Evolutionary conservation across 306 rosid genomes (phyloP).

Genomic region (Cicer bijugum): DNA sequence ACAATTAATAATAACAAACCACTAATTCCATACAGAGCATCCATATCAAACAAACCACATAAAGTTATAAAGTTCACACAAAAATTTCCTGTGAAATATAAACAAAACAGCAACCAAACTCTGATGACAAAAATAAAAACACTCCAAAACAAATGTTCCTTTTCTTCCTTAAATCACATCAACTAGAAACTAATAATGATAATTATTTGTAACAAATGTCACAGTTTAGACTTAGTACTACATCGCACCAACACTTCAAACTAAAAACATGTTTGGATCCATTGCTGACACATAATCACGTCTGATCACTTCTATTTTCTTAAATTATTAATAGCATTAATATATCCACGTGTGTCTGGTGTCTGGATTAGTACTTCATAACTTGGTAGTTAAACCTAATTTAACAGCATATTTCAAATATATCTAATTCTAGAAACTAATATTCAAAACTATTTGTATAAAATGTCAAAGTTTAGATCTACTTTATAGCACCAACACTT

Average conservation of each 20-base stretch:
- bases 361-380: not conserved
- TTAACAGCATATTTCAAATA: not conserved
- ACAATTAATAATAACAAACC: not conserved
- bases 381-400: not conserved
- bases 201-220: not conserved
- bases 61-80: not conserved
- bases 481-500: not conserved
- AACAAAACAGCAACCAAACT: not conserved
- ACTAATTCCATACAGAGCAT: slow-evolving; percentile 11
- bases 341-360: not conserved
- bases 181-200: not conserved
- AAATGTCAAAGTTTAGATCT: not conserved
- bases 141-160: not conserved
- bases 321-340: too few relatives aligned
- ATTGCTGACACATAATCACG: too few relatives aligned
- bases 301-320: too few relatives aligned
- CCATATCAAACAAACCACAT: not conserved
- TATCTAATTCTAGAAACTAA: not conserved
- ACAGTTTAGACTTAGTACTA: not conserved
- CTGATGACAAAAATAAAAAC: not conserved
- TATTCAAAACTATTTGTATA: not conserved
- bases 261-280: not conserved
- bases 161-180: not conserved
- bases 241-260: not conserved
- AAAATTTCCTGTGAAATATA: not conserved